These are phyloP conservation scores for Xanthoconium purpureum DNA, from an alignment of 768 basidiomycete genomes.

Conservation along the genomic window DNA sequence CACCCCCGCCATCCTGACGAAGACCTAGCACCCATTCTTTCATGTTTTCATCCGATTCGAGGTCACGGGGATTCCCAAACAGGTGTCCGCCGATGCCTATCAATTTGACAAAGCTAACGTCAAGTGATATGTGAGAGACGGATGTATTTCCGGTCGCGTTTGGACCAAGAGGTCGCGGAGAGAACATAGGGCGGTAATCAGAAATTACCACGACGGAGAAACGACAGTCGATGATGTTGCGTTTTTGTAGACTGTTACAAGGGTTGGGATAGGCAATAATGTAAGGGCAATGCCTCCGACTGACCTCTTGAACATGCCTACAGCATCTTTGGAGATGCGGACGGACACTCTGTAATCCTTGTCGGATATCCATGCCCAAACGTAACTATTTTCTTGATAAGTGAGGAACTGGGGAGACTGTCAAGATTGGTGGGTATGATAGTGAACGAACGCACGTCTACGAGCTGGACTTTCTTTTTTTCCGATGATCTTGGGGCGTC, in stretches of 20 bases:
- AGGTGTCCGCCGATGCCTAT: constrained; percentile 41
- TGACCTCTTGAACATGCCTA: constrained; percentile 42
- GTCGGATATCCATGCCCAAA: constrained; percentile 69
- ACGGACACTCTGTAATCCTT: constrained; percentile 48
- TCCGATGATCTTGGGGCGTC: constrained; percentile 25
- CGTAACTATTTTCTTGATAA: constrained; percentile 40
- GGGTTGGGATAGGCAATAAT: constrained; percentile 1
- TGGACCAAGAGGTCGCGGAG: constrained; percentile 47
- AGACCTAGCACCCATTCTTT: constrained; percentile 56
- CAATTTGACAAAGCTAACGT: constrained; percentile 43
- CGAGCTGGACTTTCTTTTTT: constrained; percentile 56
- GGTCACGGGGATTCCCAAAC: constrained; percentile 50
- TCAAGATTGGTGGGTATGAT: neutral
- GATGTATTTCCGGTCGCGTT: constrained; percentile 38
- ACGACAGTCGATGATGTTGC: constrained; percentile 44
- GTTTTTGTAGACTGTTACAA: constrained; percentile 22
- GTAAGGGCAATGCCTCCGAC: constrained; percentile 12
- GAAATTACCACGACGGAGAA: constrained; percentile 48
- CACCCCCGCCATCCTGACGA: constrained; percentile 53
- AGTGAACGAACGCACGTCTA: constrained; percentile 40
- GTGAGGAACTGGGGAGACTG: constrained; percentile 52
- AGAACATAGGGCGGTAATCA: constrained; percentile 48
- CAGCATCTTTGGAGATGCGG: constrained; percentile 53
- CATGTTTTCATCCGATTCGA: constrained; percentile 43
- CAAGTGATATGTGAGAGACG: constrained; percentile 47